Evolutionary conservation across 768 basidiomycete species (phyloP).

Genomic region (Coprinellus micaceus): DNA sequence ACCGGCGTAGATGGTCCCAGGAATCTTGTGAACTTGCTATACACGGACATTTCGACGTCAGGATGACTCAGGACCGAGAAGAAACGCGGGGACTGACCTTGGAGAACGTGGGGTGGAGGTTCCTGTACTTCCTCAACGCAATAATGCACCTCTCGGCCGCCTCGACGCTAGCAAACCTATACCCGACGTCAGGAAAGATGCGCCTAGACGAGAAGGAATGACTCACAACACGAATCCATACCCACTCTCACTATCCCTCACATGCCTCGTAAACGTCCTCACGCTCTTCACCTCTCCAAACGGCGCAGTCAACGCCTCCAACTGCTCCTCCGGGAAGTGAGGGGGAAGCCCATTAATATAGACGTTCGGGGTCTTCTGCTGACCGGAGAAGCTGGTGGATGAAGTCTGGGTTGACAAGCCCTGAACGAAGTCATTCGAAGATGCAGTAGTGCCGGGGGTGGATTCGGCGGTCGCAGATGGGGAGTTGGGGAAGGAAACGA

Average conservation of each 20-base stretch:
- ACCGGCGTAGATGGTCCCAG: conserved; percentile 63
- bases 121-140: conserved; percentile 63
- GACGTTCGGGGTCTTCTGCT: conserved; percentile 64
- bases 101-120: conserved; percentile 83
- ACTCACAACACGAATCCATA: conserved; percentile 79
- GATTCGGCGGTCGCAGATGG: not conserved
- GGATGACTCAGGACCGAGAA: too few species aligned
- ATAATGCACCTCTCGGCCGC: conserved; percentile 74
- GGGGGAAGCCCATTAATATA: conserved; percentile 88
- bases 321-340: conserved; percentile 75
- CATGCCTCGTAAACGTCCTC: conserved; percentile 79
- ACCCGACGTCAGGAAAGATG: too few species aligned
- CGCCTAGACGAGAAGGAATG: not conserved
- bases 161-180: conserved; percentile 63
- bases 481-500: conserved; percentile 9
- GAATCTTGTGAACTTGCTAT: conserved; percentile 75
- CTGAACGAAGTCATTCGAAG: conserved; percentile 15
- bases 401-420: conserved; percentile 12
- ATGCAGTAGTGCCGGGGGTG: not conserved
- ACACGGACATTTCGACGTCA: too few species aligned
- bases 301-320: conserved; percentile 66
- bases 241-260: conserved; percentile 67
- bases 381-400: conserved; percentile 1
- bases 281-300: conserved; percentile 77
- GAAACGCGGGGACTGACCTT: conserved; percentile 46